phyloP scores from a whole-genome alignment of 2,329 filamentous ascomycete genomes.

The Sporothrix brunneoviolacea region DNA sequence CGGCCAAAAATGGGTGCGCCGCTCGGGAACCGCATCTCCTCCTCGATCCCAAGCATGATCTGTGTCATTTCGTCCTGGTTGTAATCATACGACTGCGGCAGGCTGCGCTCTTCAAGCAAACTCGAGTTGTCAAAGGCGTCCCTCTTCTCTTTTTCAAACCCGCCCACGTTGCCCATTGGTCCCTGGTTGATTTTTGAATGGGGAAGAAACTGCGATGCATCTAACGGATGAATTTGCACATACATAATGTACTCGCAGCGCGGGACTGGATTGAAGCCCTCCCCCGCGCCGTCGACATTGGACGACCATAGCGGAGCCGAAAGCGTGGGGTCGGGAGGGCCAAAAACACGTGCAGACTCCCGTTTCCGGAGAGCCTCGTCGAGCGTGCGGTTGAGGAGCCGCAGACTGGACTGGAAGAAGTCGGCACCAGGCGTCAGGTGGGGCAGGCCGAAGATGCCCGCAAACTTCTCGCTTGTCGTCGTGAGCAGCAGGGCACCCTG shows the following conservation, averaged over 20 bases:
- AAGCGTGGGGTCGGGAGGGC: conserved; percentile 49
- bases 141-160: no score
- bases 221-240: conserved; percentile 63
- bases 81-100: conserved; percentile 9
- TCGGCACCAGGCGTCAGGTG: conserved; percentile 62
- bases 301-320: conserved; percentile 68
- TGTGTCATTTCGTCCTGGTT: conserved; percentile 20
- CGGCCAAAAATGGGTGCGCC: conserved; percentile 48
- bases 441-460: conserved; percentile 83
- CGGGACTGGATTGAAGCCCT: conserved; percentile 54
- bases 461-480: conserved; percentile 89
- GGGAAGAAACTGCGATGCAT: conserved; percentile 28
- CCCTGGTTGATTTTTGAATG: background rate
- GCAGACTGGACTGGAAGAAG: conserved; percentile 52
- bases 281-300: conserved; percentile 53
- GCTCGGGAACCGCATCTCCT: conserved; percentile 54
- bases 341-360: conserved; percentile 46
- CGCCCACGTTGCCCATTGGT: background rate
- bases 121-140: background rate
- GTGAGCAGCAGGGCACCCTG: conserved; percentile 74
- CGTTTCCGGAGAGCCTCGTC: conserved; percentile 60
- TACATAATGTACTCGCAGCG: conserved; percentile 89
- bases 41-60: conserved; percentile 43
- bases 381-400: conserved; percentile 67
- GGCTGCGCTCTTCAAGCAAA: background rate